Conservation (phyloP, 352 stramenopile species). For the Globisporangium iwayamae region DNA sequence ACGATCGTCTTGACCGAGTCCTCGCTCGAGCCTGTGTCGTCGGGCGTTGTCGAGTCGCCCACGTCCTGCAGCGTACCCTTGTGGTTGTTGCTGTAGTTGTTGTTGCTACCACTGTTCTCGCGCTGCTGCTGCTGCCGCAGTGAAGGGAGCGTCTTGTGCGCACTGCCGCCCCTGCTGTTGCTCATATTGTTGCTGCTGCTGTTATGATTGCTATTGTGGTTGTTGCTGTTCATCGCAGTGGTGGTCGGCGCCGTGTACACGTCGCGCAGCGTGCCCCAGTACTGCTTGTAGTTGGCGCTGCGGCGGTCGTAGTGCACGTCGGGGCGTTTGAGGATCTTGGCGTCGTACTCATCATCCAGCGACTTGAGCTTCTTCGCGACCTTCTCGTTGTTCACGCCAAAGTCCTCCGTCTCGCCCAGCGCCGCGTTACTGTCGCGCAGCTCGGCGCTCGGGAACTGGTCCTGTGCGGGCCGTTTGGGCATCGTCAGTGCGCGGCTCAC, state of each 20-base stretch:
- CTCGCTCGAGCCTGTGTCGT: slow-evolving; percentile 39
- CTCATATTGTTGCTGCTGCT: slow-evolving; percentile 3
- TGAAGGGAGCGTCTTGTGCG: slow-evolving; percentile 7
- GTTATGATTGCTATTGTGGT: slow-evolving; percentile 10
- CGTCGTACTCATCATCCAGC: slow-evolving; percentile 70
- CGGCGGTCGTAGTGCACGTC: slow-evolving; percentile 40
- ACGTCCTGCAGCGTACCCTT: slow-evolving; percentile 4
- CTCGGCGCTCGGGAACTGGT: slow-evolving; percentile 8
- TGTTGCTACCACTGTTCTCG: neutral
- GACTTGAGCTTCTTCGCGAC: slow-evolving; percentile 72
- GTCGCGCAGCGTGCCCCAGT: slow-evolving; percentile 65
- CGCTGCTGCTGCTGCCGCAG: slow-evolving; percentile 4
- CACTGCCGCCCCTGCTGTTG: neutral
- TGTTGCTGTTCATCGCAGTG: slow-evolving; percentile 11
- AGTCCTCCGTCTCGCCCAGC: slow-evolving; percentile 42
- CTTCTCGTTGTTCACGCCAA: slow-evolving; percentile 57
- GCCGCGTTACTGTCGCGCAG: slow-evolving; percentile 4
- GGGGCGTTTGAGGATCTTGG: slow-evolving; percentile 39
- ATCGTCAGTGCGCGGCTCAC: slow-evolving; percentile 48
- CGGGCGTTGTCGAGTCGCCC: slow-evolving; percentile 53
- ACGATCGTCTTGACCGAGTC: slow-evolving; percentile 40
- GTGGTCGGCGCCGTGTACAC: slow-evolving; percentile 40
- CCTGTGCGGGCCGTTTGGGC: slow-evolving; percentile 3
- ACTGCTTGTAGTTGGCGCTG: slow-evolving; percentile 64
- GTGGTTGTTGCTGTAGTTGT: slow-evolving; percentile 23